Conservation (phyloP, 139 green algal species). For the Chlamydomonas urium region DNA sequence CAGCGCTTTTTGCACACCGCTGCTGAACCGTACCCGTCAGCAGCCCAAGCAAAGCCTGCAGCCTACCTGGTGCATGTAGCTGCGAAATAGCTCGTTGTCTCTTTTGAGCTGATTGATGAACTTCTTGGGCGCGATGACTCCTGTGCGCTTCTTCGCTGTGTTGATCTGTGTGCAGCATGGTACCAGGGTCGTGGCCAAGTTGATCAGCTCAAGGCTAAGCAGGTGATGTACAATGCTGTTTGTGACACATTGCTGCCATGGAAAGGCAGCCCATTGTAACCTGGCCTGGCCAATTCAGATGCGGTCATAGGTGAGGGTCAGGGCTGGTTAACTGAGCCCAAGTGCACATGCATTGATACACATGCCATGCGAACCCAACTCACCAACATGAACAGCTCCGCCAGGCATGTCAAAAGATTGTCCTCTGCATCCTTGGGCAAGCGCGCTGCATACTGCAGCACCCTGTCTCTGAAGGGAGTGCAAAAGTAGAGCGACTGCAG, state of each 20-base stretch:
- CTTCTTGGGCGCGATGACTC: slow-evolving; percentile 79
- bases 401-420: slow-evolving; percentile 85
- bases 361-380: too few species aligned
- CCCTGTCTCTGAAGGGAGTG: slow-evolving; percentile 69
- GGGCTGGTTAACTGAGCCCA: too few species aligned
- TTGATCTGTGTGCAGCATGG: slow-evolving; percentile 80
- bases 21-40: too few species aligned
- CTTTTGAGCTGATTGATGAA: slow-evolving; percentile 89
- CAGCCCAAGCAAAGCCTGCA: background rate
- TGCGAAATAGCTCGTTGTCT: slow-evolving; percentile 93
- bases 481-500: slow-evolving; percentile 94
- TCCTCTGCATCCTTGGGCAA: slow-evolving; percentile 60
- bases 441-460: slow-evolving; percentile 70
- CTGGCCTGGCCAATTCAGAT: too few species aligned
- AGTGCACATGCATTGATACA: too few species aligned
- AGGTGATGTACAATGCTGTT: too few species aligned
- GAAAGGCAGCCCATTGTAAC: too few species aligned
- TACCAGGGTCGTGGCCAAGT: too few species aligned
- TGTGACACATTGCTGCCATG: too few species aligned
- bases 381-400: slow-evolving; percentile 84
- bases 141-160: slow-evolving; percentile 79
- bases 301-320: too few species aligned
- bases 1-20: too few species aligned
- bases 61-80: slow-evolving; percentile 87
- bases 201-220: too few species aligned